Percentiles rank a stretch among this genome's conserved stretches.
phyloP scores from a whole-genome alignment of 805 yeast genomes.

The Candida hungchunana region DNA sequence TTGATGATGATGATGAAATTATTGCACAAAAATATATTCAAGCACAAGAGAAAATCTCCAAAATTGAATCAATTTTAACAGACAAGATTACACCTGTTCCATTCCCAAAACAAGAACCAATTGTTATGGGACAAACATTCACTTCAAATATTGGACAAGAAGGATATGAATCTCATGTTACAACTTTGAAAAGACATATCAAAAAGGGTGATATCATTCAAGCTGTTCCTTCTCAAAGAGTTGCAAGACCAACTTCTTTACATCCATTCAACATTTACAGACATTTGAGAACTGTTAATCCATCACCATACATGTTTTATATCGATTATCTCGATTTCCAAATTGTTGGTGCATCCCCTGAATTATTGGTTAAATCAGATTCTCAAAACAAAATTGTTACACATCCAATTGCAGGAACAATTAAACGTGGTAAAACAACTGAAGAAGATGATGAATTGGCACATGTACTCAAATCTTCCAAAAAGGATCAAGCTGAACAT shows the following conservation, averaged over 20 bases:
- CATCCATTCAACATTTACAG: conserved; percentile 97
- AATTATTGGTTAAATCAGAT: conserved; percentile 81
- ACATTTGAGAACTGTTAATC: conserved; percentile 92
- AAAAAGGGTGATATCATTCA: conserved; percentile 92
- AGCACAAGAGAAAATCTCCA: conserved; percentile 57
- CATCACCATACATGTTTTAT: conserved; percentile 95
- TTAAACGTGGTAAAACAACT: conserved; percentile 80
- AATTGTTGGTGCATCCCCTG: conserved; percentile 97
- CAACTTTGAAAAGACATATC: conserved; percentile 71
- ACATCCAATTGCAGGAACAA: conserved; percentile 98
- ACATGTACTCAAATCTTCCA: conserved; percentile 60
- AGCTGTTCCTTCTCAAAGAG: conserved; percentile 97
- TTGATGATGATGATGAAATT: conserved; percentile 27
- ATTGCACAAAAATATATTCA: conserved; percentile 44
- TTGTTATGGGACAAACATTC: conserved; percentile 62
- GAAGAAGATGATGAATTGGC: conserved; percentile 92
- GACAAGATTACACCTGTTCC: conserved; percentile 41
- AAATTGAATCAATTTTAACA: conserved; percentile 45
- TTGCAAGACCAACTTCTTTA: conserved; percentile 88
- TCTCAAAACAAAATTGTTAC: conserved; percentile 69
- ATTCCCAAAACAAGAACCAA: conserved; percentile 72
- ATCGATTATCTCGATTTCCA: conserved; percentile 90
- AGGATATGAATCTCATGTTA: conserved; percentile 86
- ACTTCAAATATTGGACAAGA: conserved; percentile 89
- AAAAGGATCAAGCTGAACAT: conserved; percentile 96